Evolutionary conservation across 163 green algal genomes (phyloP).

Genomic region (Chlamydomonas reinhardtii): DNA sequence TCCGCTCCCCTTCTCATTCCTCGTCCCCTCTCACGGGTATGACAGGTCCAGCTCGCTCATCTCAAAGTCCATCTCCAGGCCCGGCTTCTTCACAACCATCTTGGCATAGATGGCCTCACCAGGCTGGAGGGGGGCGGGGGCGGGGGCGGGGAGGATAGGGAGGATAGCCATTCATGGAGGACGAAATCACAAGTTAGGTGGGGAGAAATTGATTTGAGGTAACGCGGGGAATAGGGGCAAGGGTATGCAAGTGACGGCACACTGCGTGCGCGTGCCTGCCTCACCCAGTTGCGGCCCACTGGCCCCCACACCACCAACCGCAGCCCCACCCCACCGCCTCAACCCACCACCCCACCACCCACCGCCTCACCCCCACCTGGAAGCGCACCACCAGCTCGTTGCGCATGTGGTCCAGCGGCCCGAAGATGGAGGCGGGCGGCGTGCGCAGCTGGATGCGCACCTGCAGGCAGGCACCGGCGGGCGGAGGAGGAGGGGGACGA

Average conservation of each 20-base stretch:
- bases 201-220: too few relatives aligned
- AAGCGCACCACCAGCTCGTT: slow-evolving; percentile 88
- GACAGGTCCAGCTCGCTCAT: slow-evolving; percentile 70
- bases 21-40: slow-evolving; percentile 45
- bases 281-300: too few relatives aligned
- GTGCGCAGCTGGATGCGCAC: slow-evolving; percentile 69
- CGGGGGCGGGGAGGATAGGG: too few relatives aligned
- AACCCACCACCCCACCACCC: too few relatives aligned
- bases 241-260: too few relatives aligned
- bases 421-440: slow-evolving; percentile 56
- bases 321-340: slow-evolving; percentile 50
- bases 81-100: slow-evolving; percentile 93
- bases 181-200: too few relatives aligned
- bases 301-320: too few relatives aligned
- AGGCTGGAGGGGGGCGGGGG: slow-evolving; percentile 63
- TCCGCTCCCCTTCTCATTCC: background rate
- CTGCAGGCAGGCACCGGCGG: slow-evolving; percentile 9
- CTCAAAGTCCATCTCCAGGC: slow-evolving; percentile 86
- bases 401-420: slow-evolving; percentile 66
- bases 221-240: too few relatives aligned
- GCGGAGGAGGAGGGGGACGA: background rate
- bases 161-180: too few relatives aligned
- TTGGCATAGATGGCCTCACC: slow-evolving; percentile 98
- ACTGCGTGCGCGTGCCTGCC: too few relatives aligned
- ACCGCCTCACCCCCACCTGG: slow-evolving; percentile 39